Conservation (phyloP, 2,329 filamentous ascomycete species). For the Dactylellina parvicollis region DNA sequence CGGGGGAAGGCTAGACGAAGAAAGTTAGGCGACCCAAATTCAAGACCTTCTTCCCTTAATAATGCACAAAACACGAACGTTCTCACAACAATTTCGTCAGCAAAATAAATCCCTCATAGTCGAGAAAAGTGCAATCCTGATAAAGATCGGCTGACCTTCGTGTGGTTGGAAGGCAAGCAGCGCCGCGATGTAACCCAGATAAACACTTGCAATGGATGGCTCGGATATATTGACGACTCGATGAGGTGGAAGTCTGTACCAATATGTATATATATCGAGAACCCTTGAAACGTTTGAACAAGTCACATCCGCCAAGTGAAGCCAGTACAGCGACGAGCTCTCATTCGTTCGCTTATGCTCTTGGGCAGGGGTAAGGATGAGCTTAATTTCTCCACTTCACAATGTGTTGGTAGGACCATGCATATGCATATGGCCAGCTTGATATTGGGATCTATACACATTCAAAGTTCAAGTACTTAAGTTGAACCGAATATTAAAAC, state of each 20-base stretch:
- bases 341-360: slow-evolving; percentile 35
- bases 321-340: slow-evolving; percentile 1
- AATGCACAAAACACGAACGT: neutral
- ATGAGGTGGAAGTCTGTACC: too few species aligned
- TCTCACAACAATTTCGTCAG: neutral
- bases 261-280: too few species aligned
- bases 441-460: too few species aligned
- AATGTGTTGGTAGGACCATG: slow-evolving; percentile 35
- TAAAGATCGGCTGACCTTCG: too few species aligned
- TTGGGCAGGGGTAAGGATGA: slow-evolving; percentile 11
- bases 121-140: too few species aligned
- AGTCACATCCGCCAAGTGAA: neutral
- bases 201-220: too few species aligned
- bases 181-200: too few species aligned
- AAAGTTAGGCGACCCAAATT: slow-evolving; percentile 6
- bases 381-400: neutral
- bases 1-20: slow-evolving; percentile 1
- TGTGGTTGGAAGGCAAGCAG: too few species aligned
- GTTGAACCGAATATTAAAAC: too few species aligned
- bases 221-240: too few species aligned
- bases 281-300: neutral
- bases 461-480: too few species aligned
- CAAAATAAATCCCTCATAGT: slow-evolving; percentile 44
- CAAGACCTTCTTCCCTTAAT: neutral
- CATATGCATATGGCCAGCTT: too few species aligned